These are phyloP conservation scores for Metarhizium anisopliae DNA, from an alignment of 2,329 filamentous ascomycete species.

Conservation along the genomic window DNA sequence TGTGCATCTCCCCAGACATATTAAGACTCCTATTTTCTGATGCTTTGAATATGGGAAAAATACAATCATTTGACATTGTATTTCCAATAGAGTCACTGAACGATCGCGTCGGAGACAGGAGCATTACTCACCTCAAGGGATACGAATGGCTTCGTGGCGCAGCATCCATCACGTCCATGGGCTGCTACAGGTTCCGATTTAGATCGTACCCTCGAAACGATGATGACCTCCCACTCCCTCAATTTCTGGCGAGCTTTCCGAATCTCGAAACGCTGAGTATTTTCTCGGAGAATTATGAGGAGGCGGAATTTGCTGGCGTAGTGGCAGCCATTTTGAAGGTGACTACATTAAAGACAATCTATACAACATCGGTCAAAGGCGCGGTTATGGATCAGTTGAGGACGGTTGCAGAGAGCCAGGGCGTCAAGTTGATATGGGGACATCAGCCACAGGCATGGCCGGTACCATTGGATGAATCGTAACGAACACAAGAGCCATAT, in stretches of 20 bases:
- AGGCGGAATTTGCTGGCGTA: conserved; percentile 19
- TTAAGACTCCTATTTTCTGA: conserved; percentile 16
- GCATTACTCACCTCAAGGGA: conserved; percentile 18
- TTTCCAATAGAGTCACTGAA: conserved; percentile 21
- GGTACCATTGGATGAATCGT: conserved; percentile 8
- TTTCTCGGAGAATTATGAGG: conserved; percentile 20
- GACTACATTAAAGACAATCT: conserved; percentile 23
- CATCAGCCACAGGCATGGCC: conserved; percentile 23
- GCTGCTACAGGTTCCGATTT: conserved; percentile 27
- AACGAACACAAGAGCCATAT: not conserved
- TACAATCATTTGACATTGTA: conserved; percentile 26
- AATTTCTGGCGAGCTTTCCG: conserved; percentile 27
- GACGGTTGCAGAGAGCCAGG: conserved; percentile 12
- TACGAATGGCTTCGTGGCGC: conserved; percentile 28
- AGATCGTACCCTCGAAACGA: conserved; percentile 17
- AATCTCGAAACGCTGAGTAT: conserved; percentile 27
- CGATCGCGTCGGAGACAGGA: conserved; percentile 15
- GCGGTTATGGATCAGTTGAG: conserved; percentile 20
- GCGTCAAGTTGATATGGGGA: conserved; percentile 21
- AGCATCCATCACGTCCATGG: conserved; percentile 22
- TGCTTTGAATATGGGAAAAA: conserved; percentile 17
- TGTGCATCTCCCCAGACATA: conserved; percentile 15
- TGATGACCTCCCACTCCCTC: conserved; percentile 20
- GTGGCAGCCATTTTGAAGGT: conserved; percentile 21
- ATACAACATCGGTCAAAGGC: conserved; percentile 22